Conservation (phyloP, 139 green algal genomes). For the Chlorella sp. region DNA sequence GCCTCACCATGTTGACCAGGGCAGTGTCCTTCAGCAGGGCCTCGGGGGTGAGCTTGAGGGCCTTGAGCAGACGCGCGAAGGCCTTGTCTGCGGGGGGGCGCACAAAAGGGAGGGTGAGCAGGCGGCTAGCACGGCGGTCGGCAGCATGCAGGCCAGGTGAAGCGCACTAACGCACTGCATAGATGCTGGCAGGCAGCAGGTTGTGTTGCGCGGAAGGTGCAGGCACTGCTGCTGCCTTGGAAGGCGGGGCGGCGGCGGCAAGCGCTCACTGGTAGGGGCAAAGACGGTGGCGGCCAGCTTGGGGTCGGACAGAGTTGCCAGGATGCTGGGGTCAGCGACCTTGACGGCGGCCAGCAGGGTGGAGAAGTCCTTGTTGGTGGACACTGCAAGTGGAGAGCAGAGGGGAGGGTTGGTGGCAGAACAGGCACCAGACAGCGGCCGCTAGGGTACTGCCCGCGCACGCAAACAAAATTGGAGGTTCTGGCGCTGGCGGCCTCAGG, state of each 20-base stretch:
- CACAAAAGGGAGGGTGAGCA: background rate
- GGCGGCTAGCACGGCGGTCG: background rate
- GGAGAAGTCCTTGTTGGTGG: background rate
- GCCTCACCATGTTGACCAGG: background rate
- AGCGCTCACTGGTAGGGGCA: background rate
- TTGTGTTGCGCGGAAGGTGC: too few species aligned
- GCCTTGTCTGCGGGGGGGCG: background rate
- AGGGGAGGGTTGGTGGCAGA: background rate
- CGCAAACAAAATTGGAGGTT: background rate
- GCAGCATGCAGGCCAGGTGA: too few species aligned
- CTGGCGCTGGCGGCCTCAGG: background rate
- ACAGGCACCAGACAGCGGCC: background rate
- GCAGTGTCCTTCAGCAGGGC: background rate
- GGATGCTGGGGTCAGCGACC: background rate
- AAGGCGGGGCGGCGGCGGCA: background rate
- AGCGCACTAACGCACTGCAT: too few species aligned
- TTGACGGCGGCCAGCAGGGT: background rate
- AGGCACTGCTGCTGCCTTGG: too few species aligned
- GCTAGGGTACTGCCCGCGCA: too few species aligned
- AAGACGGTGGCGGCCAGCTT: conserved; percentile 9
- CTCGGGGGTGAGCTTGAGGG: background rate
- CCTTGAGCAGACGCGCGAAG: background rate
- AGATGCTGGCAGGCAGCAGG: too few species aligned
- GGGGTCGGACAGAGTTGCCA: background rate
- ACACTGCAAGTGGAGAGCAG: background rate